These are phyloP conservation scores for Poa pratensis DNA, from an alignment of 176 grass and related monocot genomes.

Conservation along the genomic window DNA sequence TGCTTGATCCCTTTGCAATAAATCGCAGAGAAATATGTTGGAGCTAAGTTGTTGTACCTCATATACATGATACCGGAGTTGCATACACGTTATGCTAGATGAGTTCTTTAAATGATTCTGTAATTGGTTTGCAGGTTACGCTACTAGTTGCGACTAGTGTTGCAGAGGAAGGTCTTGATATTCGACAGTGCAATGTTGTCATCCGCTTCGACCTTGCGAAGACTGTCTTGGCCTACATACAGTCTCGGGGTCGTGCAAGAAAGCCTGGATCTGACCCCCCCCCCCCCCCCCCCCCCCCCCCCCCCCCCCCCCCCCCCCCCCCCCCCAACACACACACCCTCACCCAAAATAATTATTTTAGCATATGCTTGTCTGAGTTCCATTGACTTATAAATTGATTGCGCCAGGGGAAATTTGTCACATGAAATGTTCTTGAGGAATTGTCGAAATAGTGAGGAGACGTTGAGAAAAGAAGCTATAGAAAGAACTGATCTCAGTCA, in stretches of 20 bases:
- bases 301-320: too few relatives aligned
- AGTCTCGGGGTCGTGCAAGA: constrained; percentile 95
- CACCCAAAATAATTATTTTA: not conserved
- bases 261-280: constrained; percentile 92
- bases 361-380: not conserved
- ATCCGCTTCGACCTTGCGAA: constrained; percentile 99
- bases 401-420: constrained; percentile 74
- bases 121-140: constrained; percentile 70
- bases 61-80: not conserved
- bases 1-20: constrained; percentile 11
- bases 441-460: constrained; percentile 95
- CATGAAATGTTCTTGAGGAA: constrained; percentile 95
- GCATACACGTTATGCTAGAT: not conserved
- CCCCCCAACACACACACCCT: too few relatives aligned
- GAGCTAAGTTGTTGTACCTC: constrained; percentile 23
- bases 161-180: constrained; percentile 99
- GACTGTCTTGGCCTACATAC: constrained; percentile 98
- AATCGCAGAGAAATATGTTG: not conserved
- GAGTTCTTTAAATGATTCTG: constrained; percentile 21
- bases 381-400: constrained; percentile 46
- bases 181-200: constrained; percentile 98
- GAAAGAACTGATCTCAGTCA: constrained; percentile 98
- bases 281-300: too few relatives aligned
- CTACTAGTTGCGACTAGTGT: constrained; percentile 97
- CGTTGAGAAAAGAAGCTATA: constrained; percentile 99